phyloP scores from a whole-genome alignment of 2,329 filamentous ascomycete species.

The Fusarium xyrophilum region DNA sequence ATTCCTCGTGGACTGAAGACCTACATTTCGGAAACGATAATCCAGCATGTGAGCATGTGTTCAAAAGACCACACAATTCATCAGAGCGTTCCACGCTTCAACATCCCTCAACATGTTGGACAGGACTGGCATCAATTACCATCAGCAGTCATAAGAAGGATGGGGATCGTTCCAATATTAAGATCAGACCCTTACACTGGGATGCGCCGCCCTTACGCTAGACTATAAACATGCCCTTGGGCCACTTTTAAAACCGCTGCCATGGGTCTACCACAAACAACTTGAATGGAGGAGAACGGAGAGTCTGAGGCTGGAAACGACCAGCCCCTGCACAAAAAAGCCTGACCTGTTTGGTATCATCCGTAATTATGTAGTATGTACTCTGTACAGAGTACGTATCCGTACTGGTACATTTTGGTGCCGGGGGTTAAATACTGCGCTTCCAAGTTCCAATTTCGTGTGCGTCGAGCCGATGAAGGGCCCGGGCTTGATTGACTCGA shows the following conservation, averaged over 20 bases:
- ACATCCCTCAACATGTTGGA: background rate
- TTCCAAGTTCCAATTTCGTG: conserved; percentile 21
- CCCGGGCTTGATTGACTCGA: background rate
- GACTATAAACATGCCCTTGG: conserved; percentile 27
- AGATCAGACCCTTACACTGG: conserved; percentile 37
- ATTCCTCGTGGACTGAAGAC: background rate
- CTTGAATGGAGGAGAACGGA: conserved; percentile 14
- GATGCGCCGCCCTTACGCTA: conserved; percentile 34
- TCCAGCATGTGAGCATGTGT: background rate
- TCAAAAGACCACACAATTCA: background rate
- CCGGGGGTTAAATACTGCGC: conserved; percentile 30
- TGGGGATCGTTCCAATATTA: conserved; percentile 35
- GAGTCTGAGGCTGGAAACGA: conserved; percentile 5
- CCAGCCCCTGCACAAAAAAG: conserved; percentile 31
- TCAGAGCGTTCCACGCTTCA: background rate
- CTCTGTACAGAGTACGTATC: too few relatives aligned
- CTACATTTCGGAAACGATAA: background rate
- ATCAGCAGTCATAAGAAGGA: conserved; percentile 17
- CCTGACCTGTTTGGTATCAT: conserved; percentile 35
- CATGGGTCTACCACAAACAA: conserved; percentile 37
- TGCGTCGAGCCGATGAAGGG: conserved; percentile 20
- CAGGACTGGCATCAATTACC: background rate
- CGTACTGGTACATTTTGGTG: conserved; percentile 1
- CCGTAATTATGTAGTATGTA: conserved; percentile 4
- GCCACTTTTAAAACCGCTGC: conserved; percentile 38